Evolutionary conservation across 306 rosid genomes (phyloP).

Genomic region (Ormosia emarginata): DNA sequence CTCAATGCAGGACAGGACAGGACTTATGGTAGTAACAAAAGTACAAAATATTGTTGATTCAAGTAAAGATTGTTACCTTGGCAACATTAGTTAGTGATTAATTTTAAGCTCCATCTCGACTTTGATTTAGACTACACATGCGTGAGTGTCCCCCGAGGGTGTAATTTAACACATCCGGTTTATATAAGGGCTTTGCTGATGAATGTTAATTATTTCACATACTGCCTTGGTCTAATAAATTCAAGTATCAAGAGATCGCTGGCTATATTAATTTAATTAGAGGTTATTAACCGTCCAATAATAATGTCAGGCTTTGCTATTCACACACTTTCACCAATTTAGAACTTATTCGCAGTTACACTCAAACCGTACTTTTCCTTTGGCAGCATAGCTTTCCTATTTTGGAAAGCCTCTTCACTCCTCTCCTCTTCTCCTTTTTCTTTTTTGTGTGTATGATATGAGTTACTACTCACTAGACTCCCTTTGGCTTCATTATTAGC

Average conservation of each 20-base stretch:
- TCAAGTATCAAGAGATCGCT: conserved; percentile 14
- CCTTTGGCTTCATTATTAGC: background rate
- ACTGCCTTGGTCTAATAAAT: conserved; percentile 9
- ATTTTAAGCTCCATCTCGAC: background rate
- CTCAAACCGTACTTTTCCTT: conserved; percentile 54
- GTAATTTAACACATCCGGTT: background rate
- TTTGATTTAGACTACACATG: background rate
- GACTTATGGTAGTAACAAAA: background rate
- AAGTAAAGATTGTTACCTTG: background rate
- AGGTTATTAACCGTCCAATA: conserved; percentile 10
- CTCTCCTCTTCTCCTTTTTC: conserved; percentile 7
- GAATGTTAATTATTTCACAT: background rate
- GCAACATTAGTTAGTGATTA: background rate
- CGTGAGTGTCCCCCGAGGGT: background rate
- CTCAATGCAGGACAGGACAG: background rate
- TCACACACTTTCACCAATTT: conserved; percentile 23
- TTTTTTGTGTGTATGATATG: background rate
- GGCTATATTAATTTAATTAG: background rate
- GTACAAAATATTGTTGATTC: background rate
- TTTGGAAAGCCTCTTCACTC: conserved; percentile 42
- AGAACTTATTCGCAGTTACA: conserved; percentile 46
- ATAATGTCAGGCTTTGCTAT: background rate
- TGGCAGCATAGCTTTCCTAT: conserved; percentile 40
- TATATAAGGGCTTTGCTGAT: background rate
- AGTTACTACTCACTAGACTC: background rate